Evolutionary conservation across 2,329 filamentous ascomycete species (phyloP).

Genomic region (Lachnellula occidentalis): DNA sequence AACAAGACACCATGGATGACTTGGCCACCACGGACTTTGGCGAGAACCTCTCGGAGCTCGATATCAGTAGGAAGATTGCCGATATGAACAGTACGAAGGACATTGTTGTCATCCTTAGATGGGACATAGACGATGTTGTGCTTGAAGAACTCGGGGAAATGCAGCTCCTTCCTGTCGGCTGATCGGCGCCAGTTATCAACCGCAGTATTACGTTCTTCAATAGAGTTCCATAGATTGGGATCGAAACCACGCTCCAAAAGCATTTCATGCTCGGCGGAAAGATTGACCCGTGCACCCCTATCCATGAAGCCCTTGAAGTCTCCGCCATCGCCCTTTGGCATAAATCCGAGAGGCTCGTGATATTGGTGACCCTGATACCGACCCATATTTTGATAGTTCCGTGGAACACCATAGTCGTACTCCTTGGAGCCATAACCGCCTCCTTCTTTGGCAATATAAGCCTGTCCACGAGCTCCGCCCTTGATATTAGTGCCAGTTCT

Average conservation of each 20-base stretch:
- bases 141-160: conserved; percentile 20
- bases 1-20: conserved; percentile 15
- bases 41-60: conserved; percentile 21
- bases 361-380: background rate
- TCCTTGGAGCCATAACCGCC: background rate
- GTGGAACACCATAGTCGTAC: background rate
- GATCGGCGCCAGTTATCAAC: conserved; percentile 7
- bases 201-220: conserved; percentile 10
- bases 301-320: too few species aligned
- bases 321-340: too few species aligned
- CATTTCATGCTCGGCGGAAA: background rate
- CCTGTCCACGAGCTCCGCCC: conserved; percentile 11
- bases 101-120: conserved; percentile 12
- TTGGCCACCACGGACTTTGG: conserved; percentile 21
- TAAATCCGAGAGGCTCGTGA: background rate
- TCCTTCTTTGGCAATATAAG: conserved; percentile 10
- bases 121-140: conserved; percentile 23
- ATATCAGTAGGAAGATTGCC: conserved; percentile 17
- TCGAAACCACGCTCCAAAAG: background rate
- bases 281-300: too few species aligned
- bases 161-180: background rate
- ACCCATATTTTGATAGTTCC: background rate
- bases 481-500: conserved; percentile 18
- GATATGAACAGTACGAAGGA: conserved; percentile 20
- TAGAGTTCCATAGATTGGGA: conserved; percentile 5